Evolutionary conservation across 768 basidiomycete species (phyloP).

Genomic region (Lactifluus echinatus): DNA sequence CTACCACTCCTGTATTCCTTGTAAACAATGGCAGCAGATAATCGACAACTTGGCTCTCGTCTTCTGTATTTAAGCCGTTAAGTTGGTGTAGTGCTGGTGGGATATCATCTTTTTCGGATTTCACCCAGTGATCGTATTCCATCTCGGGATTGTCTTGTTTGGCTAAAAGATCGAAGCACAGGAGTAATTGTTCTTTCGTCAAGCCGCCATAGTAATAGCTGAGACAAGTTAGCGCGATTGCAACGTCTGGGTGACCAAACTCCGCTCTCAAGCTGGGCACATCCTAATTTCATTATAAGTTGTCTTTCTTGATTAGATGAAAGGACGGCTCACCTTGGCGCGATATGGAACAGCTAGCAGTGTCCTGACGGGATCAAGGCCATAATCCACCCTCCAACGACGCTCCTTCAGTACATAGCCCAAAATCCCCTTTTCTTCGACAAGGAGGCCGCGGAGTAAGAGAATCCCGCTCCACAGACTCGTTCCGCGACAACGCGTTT

Average conservation of each 20-base stretch:
- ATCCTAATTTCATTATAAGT: constrained; percentile 26
- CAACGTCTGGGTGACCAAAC: constrained; percentile 46
- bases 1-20: constrained; percentile 30
- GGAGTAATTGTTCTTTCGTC: constrained; percentile 29
- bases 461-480: constrained; percentile 32
- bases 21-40: constrained; percentile 30
- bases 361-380: constrained; percentile 35
- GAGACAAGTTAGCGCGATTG: constrained; percentile 38
- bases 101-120: constrained; percentile 24
- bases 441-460: constrained; percentile 38
- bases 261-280: constrained; percentile 39
- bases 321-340: constrained; percentile 27
- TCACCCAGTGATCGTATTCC: constrained; percentile 37
- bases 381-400: constrained; percentile 47
- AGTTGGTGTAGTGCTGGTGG: constrained; percentile 27
- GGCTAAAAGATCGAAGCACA: constrained; percentile 32
- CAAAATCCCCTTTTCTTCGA: constrained; percentile 30
- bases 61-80: constrained; percentile 36
- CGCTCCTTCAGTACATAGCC: constrained; percentile 30
- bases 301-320: too few species aligned
- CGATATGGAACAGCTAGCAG: constrained; percentile 44
- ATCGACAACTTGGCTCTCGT: constrained; percentile 26
- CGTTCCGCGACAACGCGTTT: neutral
- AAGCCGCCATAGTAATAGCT: constrained; percentile 44
- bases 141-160: constrained; percentile 34